Conservation (phyloP, 2,329 filamentous ascomycete species). For the Trichophyton equinum region DNA sequence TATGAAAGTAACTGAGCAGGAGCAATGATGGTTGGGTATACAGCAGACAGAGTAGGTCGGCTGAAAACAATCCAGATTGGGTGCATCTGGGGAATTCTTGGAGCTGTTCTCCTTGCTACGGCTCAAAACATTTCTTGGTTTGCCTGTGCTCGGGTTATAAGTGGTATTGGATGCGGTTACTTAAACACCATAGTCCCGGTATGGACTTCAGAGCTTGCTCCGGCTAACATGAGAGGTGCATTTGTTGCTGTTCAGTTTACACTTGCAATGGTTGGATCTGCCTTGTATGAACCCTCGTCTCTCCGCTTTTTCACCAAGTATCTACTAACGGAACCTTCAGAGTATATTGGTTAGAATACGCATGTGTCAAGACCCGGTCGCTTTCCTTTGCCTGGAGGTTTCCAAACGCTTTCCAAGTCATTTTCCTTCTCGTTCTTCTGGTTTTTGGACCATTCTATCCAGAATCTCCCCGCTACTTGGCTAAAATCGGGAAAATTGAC, state of each 20-base stretch:
- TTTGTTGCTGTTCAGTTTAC: not conserved
- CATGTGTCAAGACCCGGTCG: not conserved
- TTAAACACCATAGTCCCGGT: not conserved
- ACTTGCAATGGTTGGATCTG: not conserved
- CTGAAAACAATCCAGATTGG: not conserved
- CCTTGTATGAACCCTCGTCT: not conserved
- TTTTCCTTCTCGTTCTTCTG: slow-evolving; percentile 34
- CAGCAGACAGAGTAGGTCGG: not conserved
- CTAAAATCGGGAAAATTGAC: not conserved
- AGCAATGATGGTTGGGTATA: slow-evolving; percentile 1
- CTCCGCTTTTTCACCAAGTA: not conserved
- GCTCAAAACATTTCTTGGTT: not conserved
- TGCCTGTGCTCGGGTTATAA: not conserved
- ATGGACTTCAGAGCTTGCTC: not conserved
- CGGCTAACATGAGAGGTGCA: not conserved
- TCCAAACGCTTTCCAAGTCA: slow-evolving; percentile 37
- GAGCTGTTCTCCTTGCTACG: not conserved
- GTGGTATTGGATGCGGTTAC: not conserved
- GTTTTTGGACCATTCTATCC: slow-evolving; percentile 25
- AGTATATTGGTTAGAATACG: not conserved
- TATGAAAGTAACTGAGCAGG: not conserved
- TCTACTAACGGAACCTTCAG: not conserved
- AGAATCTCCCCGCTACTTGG: slow-evolving; percentile 20
- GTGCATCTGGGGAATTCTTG: not conserved
- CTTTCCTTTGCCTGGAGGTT: slow-evolving; percentile 31